Evolutionary conservation across 2,329 filamentous ascomycete genomes (phyloP), one percentile per base, ranked within the genome.

Genomic region (Aureobasidium namibiae): DNA sequence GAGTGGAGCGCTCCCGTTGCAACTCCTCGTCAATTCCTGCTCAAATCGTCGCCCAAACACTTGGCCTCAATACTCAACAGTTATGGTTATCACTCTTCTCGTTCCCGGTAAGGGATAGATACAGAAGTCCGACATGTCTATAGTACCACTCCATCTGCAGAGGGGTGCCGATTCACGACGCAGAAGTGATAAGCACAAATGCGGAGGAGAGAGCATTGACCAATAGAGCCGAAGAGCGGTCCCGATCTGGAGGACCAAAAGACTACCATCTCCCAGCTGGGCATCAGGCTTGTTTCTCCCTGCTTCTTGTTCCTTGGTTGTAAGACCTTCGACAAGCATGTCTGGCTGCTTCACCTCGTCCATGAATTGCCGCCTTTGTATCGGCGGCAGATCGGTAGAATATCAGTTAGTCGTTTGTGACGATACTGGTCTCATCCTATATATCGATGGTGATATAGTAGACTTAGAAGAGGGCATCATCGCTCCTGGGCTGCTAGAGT

Each of bases 401-500:
- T 72, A 76, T 61, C 72, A 74, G 45, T 68, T 78, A 26, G 73
- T 76, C 58, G 72, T 78, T 42, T 76, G 75, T 16, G 72, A 75
- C 56, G 74, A 75, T 56, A 74, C 72, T 2, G 76, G 76, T 18
- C 65, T 69, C 23, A 76, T 78, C 60, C 62, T 77, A 41, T 75
- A 75, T 61, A 75, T 75, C 60, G 74, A 73, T 44, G 75, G 73
- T 29, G 73, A 77, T 42, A 71, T 71, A 13, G 67, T 79, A 48
- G 79, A 82, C 64, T 66, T 82, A 11, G 71, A 77, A 39, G 76
- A 76, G 41, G 72, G 69, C 48, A 78, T 82, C 49, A 70, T 82
- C 56, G 77, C 80, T 5, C 80, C 80, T 10, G 81, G 80, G 3
- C 81, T 80, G 63, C 69, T 82, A 23, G 80, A 83, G 61, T 67